Conservation (phyloP, 352 stramenopile genomes). For the Phytopythium delawarense region DNA sequence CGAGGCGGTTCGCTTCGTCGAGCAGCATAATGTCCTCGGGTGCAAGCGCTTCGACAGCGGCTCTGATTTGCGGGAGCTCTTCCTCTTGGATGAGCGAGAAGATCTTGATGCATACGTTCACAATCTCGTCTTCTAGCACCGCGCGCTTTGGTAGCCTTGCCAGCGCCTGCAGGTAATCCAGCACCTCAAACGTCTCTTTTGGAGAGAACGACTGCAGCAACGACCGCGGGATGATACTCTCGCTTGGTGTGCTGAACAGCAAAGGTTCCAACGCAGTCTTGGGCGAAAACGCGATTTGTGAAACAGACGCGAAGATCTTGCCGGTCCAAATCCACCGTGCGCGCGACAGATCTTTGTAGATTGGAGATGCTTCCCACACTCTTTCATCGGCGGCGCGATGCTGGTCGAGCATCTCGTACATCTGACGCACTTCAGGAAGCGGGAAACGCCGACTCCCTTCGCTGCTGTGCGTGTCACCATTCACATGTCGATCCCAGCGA, state of each 20-base stretch:
- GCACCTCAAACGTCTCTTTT: slow-evolving; percentile 39
- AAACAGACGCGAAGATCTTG: slow-evolving; percentile 41
- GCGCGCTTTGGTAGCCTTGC: slow-evolving; percentile 30
- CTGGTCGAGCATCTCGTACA: slow-evolving; percentile 58
- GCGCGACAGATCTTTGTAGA: slow-evolving; percentile 38
- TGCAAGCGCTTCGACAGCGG: slow-evolving; percentile 18
- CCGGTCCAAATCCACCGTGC: slow-evolving; percentile 71
- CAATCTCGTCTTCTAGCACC: slow-evolving; percentile 22
- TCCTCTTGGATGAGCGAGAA: slow-evolving; percentile 40
- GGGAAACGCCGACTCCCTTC: slow-evolving; percentile 22
- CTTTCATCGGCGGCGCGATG: slow-evolving; percentile 24
- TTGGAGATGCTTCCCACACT: slow-evolving; percentile 16
- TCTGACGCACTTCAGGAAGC: slow-evolving; percentile 40
- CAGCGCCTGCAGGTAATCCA: slow-evolving; percentile 57
- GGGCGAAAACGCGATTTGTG: slow-evolving; percentile 45
- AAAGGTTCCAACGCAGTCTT: slow-evolving; percentile 50
- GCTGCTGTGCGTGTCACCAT: slow-evolving; percentile 3
- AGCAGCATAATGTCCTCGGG: slow-evolving; percentile 41
- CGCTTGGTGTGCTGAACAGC: slow-evolving; percentile 49
- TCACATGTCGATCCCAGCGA: slow-evolving; percentile 18
- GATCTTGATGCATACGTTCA: slow-evolving; percentile 40
- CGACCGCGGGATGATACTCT: slow-evolving; percentile 50
- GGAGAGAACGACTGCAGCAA: slow-evolving; percentile 54
- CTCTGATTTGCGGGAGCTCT: slow-evolving; percentile 13
- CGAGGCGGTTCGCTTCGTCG: slow-evolving; percentile 26